Conservation (phyloP, 139 green algal genomes). For the Chlamydomonas sphaeroides region DNA sequence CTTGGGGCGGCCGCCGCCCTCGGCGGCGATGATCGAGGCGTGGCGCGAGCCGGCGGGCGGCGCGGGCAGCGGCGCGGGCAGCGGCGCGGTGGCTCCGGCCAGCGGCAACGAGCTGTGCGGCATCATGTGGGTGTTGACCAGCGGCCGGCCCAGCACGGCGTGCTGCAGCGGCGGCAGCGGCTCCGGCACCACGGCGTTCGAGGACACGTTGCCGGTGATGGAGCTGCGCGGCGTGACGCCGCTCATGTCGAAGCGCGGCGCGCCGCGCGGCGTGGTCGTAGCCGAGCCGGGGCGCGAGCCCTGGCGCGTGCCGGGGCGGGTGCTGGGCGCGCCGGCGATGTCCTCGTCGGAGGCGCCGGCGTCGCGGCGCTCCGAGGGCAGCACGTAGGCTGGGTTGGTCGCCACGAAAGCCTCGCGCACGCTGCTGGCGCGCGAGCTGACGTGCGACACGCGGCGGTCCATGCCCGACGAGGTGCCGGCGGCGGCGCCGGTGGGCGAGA, state of each 20-base stretch:
- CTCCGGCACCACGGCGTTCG: too few relatives aligned
- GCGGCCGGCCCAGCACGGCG: not conserved
- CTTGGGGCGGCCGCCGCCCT: not conserved
- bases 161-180: too few relatives aligned
- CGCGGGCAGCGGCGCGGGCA: too few relatives aligned
- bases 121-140: not conserved
- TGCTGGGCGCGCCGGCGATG: not conserved
- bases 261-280: not conserved
- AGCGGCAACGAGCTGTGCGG: not conserved
- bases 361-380: not conserved
- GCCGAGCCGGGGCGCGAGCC: not conserved
- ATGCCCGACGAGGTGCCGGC: not conserved
- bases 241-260: not conserved
- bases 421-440: not conserved
- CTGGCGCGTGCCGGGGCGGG: not conserved
- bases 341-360: not conserved
- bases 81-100: too few relatives aligned
- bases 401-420: not conserved
- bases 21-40: too few relatives aligned
- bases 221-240: not conserved
- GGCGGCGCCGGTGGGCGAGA: too few relatives aligned
- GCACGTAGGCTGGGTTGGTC: slow-evolving; percentile 23
- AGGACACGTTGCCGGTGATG: not conserved
- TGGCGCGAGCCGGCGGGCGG: too few relatives aligned
- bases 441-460: not conserved